Conservation (phyloP, 2,329 filamentous ascomycete species). For the Phaeosphaeria sp. region DNA sequence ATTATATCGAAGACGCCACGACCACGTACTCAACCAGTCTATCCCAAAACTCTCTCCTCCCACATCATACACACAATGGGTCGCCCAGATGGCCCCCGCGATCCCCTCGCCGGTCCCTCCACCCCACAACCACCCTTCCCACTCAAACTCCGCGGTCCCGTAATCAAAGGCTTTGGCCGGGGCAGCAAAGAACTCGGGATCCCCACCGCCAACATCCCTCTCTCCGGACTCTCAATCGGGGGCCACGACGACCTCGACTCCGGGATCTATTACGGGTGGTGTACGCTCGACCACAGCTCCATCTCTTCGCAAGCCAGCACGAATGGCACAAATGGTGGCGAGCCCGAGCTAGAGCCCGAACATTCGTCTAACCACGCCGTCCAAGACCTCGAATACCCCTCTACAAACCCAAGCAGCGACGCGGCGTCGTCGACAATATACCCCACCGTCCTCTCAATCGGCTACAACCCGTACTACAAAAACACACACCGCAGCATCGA, state of each 20-base stretch:
- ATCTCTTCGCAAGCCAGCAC: constrained; percentile 32
- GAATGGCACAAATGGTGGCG: constrained; percentile 15
- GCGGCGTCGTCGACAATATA: constrained; percentile 26
- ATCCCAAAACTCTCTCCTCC: neutral
- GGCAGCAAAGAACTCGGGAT: constrained; percentile 97
- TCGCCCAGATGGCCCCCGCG: constrained; percentile 31
- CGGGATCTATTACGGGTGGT: constrained; percentile 95
- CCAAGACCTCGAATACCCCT: constrained; percentile 30
- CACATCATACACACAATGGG: constrained; percentile 22
- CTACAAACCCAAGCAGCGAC: neutral
- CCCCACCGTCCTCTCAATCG: constrained; percentile 53
- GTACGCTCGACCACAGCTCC: constrained; percentile 67
- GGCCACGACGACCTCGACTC: constrained; percentile 67
- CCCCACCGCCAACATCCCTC: constrained; percentile 87
- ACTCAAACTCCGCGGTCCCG: constrained; percentile 80
- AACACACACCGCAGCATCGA: constrained; percentile 87
- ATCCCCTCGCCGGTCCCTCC: constrained; percentile 72
- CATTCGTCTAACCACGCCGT: constrained; percentile 37
- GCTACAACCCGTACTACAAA: constrained; percentile 97
- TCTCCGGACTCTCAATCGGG: constrained; percentile 74
- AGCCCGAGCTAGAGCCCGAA: constrained; percentile 5
- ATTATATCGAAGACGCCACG: neutral
- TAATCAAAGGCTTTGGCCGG: constrained; percentile 91
- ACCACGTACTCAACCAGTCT: neutral
- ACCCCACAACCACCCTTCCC: constrained; percentile 79